Conservation (phyloP, 1,284 basidiomycete species). For the Apiotrichum gamsii region DNA sequence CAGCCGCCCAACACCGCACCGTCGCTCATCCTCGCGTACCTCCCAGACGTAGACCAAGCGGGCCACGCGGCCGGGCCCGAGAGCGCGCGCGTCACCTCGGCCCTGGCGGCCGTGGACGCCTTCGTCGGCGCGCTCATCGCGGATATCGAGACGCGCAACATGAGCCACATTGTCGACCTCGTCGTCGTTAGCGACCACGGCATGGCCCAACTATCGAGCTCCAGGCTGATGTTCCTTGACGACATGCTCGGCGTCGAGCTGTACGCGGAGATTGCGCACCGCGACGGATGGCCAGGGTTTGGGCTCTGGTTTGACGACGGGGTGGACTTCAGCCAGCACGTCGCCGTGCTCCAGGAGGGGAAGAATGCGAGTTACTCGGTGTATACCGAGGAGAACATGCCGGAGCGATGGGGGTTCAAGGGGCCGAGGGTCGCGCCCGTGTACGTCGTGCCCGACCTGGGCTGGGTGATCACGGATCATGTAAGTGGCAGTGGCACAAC, state of each 20-base stretch:
- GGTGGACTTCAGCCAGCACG: constrained; percentile 47
- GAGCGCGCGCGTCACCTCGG: constrained; percentile 62
- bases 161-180: constrained; percentile 75
- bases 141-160: constrained; percentile 62
- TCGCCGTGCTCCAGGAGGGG: constrained; percentile 54
- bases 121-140: constrained; percentile 66
- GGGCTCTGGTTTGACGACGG: constrained; percentile 70
- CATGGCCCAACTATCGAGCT: constrained; percentile 77
- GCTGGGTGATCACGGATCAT: constrained; percentile 61
- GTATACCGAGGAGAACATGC: constrained; percentile 75
- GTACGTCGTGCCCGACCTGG: constrained; percentile 73
- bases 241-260: constrained; percentile 68
- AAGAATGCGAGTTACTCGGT: constrained; percentile 63
- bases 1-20: constrained; percentile 62
- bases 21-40: constrained; percentile 65
- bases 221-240: constrained; percentile 71
- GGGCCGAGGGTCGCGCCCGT: constrained; percentile 72
- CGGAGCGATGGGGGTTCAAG: constrained; percentile 67
- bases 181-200: constrained; percentile 90
- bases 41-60: constrained; percentile 48
- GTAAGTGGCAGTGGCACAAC: constrained; percentile 17
- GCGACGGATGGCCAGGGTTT: constrained; percentile 81
- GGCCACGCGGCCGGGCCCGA: constrained; percentile 73
- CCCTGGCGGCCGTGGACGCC: constrained; percentile 62
- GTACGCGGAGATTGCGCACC: constrained; percentile 58